phyloP scores from a whole-genome alignment of 768 basidiomycete species.

The Phaeotremella fagi region DNA sequence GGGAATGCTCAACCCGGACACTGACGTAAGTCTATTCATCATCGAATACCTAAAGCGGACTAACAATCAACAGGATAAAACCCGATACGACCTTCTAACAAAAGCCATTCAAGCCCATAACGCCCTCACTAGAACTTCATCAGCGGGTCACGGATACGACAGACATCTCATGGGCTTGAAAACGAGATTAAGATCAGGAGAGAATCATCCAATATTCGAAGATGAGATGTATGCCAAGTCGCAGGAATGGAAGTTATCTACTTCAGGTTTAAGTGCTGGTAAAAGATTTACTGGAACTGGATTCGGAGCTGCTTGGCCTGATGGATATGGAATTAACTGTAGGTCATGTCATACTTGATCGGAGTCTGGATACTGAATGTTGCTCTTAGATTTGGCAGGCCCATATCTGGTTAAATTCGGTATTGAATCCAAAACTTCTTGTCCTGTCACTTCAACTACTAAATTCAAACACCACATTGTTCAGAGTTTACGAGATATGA shows the following conservation, averaged over 20 bases:
- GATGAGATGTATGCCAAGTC: slow-evolving; percentile 71
- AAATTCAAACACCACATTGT: slow-evolving; percentile 61
- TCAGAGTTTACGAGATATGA: slow-evolving; percentile 67
- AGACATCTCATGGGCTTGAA: slow-evolving; percentile 83
- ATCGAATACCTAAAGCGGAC: not conserved
- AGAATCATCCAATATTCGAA: slow-evolving; percentile 63
- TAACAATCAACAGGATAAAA: slow-evolving; percentile 44
- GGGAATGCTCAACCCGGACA: slow-evolving; percentile 58
- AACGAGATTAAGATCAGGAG: slow-evolving; percentile 59
- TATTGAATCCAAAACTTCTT: slow-evolving; percentile 80
- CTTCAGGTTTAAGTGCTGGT: slow-evolving; percentile 82
- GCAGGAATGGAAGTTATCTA: slow-evolving; percentile 80
- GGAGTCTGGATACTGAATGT: not conserved
- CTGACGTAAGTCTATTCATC: slow-evolving; percentile 42
- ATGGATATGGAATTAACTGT: slow-evolving; percentile 96
- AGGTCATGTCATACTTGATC: slow-evolving; percentile 42
- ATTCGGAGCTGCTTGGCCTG: slow-evolving; percentile 74
- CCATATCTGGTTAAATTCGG: slow-evolving; percentile 81
- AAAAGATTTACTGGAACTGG: slow-evolving; percentile 84
- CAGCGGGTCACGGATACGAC: slow-evolving; percentile 78
- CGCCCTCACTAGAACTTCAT: slow-evolving; percentile 67
- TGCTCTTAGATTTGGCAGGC: slow-evolving; percentile 66
- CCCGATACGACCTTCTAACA: slow-evolving; percentile 56
- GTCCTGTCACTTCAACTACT: slow-evolving; percentile 64
- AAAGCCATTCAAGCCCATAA: slow-evolving; percentile 69